phyloP scores from a whole-genome alignment of 306 rosid species.

The Begonia fuchsioides region DNA sequence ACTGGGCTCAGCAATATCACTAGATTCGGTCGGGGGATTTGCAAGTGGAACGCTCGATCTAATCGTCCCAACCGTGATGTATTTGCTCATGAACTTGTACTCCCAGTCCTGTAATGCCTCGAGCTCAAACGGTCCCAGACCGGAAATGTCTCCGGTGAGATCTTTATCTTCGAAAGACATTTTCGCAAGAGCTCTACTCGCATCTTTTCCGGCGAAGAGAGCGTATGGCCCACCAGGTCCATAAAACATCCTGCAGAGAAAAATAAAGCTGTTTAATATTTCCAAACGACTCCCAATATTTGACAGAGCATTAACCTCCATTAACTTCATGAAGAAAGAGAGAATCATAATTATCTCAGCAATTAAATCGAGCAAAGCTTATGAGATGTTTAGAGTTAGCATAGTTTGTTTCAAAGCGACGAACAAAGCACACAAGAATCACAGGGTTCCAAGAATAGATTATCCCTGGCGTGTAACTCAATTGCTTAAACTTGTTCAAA shows the following conservation, averaged over 20 bases:
- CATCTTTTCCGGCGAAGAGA: conserved; percentile 90
- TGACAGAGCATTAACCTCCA: too few relatives aligned
- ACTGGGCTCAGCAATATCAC: conserved; percentile 21
- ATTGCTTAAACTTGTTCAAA: too few relatives aligned
- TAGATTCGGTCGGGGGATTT: conserved; percentile 30
- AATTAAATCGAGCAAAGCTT: too few relatives aligned
- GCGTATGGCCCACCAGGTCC: conserved; percentile 99
- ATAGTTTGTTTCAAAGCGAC: too few relatives aligned
- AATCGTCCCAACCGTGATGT: conserved; percentile 72
- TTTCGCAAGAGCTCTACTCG: conserved; percentile 93
- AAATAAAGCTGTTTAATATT: conserved; percentile 4
- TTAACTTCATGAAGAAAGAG: neutral
- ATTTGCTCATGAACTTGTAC: conserved; percentile 79
- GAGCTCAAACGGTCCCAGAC: conserved; percentile 64
- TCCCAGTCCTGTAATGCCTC: conserved; percentile 95
- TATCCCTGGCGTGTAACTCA: too few relatives aligned
- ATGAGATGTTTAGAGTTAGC: too few relatives aligned
- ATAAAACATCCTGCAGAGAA: conserved; percentile 64
- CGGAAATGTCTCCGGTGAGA: conserved; percentile 75
- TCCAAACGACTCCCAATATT: too few relatives aligned
- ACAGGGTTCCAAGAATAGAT: too few relatives aligned
- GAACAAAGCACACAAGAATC: too few relatives aligned
- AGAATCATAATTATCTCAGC: too few relatives aligned
- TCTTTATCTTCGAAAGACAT: conserved; percentile 94
- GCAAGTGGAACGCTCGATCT: conserved; percentile 21